A percentile compares a stretch with the other conserved stretches of the same genome.
phyloP scores from a whole-genome alignment of 768 basidiomycete species.

The Calocybe indica region DNA sequence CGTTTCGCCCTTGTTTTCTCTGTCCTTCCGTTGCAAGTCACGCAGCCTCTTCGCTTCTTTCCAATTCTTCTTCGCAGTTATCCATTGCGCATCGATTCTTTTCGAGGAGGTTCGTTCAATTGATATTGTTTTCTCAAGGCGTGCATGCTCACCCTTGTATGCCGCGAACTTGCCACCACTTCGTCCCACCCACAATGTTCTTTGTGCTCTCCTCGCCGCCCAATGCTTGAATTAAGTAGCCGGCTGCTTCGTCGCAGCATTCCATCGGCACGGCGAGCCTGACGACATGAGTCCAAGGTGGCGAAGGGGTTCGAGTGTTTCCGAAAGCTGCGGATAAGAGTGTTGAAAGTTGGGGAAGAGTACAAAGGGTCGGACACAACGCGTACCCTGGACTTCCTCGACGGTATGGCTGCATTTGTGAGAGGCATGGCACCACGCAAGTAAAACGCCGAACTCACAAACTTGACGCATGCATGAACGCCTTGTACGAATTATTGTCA shows the following conservation, averaged over 20 bases:
- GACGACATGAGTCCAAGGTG: slow-evolving; percentile 77
- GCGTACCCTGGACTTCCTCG: slow-evolving; percentile 67
- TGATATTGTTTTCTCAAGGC: slow-evolving; percentile 5
- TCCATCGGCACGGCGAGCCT: slow-evolving; percentile 68
- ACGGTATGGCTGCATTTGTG: slow-evolving; percentile 60
- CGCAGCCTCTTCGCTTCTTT: slow-evolving; percentile 54
- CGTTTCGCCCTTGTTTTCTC: slow-evolving; percentile 10
- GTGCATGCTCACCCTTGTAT: slow-evolving; percentile 54
- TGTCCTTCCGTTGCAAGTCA: slow-evolving; percentile 38
- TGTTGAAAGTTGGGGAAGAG: neutral
- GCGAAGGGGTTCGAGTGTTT: slow-evolving; percentile 77
- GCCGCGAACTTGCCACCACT: slow-evolving; percentile 97
- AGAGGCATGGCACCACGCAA: neutral
- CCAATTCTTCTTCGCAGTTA: slow-evolving; percentile 81
- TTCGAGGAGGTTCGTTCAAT: slow-evolving; percentile 4
- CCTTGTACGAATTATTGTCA: slow-evolving; percentile 27
- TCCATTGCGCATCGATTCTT: slow-evolving; percentile 86
- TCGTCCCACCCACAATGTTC: slow-evolving; percentile 77
- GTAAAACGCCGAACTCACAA: slow-evolving; percentile 38
- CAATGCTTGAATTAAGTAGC: slow-evolving; percentile 65
- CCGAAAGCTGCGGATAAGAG: slow-evolving; percentile 44
- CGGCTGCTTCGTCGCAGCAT: slow-evolving; percentile 71
- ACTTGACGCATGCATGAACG: slow-evolving; percentile 70
- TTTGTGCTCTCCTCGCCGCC: slow-evolving; percentile 77
- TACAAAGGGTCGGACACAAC: neutral